phyloP scores from a whole-genome alignment of 2,329 filamentous ascomycete species.

The Aspergillus nomiae region DNA sequence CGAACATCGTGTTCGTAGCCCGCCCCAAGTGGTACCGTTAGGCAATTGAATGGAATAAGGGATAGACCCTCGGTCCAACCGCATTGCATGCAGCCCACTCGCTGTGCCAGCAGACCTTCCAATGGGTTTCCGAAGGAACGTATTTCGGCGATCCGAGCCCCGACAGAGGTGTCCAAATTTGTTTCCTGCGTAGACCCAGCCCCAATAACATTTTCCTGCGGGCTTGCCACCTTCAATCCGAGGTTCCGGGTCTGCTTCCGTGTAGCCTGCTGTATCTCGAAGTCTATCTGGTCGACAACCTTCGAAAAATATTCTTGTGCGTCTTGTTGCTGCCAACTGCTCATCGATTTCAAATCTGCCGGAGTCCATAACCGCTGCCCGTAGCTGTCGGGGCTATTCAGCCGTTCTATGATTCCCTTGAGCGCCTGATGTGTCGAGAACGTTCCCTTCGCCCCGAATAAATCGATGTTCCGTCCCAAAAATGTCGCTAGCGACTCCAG shows the following conservation, averaged over 20 bases:
- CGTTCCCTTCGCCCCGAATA: conserved; percentile 38
- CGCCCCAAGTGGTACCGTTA: conserved; percentile 78
- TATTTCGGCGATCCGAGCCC: conserved; percentile 17
- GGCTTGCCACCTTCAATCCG: conserved; percentile 42
- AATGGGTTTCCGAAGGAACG: conserved; percentile 68
- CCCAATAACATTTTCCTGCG: conserved; percentile 35
- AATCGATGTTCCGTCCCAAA: conserved; percentile 51
- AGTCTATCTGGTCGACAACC: conserved; percentile 80
- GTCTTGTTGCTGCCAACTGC: conserved; percentile 94
- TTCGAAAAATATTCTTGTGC: conserved; percentile 97
- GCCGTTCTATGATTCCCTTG: conserved; percentile 65
- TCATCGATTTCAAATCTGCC: conserved; percentile 82
- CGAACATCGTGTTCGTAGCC: conserved; percentile 69
- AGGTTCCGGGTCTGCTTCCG: conserved; percentile 46
- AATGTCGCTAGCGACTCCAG: conserved; percentile 70
- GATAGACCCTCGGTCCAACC: conserved; percentile 85
- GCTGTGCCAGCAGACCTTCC: conserved; percentile 83
- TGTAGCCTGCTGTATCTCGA: conserved; percentile 64
- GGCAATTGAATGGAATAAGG: conserved; percentile 89
- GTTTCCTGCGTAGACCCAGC: conserved; percentile 18
- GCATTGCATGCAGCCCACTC: conserved; percentile 83
- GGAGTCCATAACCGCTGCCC: conserved; percentile 82
- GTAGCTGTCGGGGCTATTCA: conserved; percentile 71
- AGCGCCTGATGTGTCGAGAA: conserved; percentile 58
- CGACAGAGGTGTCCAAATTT: conserved; percentile 17